Conservation (phyloP, 208 protist species). For the Trypanosoma cruzi region DNA sequence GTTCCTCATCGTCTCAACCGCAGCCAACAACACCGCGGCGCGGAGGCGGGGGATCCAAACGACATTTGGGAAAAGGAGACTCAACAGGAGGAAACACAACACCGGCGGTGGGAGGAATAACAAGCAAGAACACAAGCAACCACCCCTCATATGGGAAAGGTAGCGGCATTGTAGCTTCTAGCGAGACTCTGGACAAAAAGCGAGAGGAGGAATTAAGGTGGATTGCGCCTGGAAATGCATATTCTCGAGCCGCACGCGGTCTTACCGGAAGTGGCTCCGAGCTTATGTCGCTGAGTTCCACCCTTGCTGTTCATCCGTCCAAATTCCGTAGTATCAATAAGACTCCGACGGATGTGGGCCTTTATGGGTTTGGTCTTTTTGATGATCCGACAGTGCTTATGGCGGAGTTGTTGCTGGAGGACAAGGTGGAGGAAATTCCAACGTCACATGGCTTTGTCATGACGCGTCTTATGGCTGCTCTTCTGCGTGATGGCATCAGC, state of each 20-base stretch:
- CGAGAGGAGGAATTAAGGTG: background rate
- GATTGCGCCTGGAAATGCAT: slow-evolving; percentile 29
- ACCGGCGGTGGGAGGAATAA: background rate
- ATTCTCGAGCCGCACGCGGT: slow-evolving; percentile 7
- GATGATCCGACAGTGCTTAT: slow-evolving; percentile 27
- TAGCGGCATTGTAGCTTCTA: background rate
- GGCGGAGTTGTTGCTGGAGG: slow-evolving; percentile 25
- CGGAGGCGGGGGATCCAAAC: background rate
- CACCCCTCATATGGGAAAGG: background rate
- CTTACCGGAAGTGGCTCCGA: background rate
- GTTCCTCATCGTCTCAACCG: background rate
- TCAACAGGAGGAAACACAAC: background rate
- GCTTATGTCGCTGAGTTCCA: background rate
- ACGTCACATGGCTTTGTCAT: slow-evolving; percentile 47
- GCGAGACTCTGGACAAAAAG: slow-evolving; percentile 2
- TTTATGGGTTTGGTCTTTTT: slow-evolving; percentile 12
- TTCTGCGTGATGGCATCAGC: slow-evolving; percentile 35
- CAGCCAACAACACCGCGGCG: background rate
- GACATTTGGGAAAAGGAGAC: slow-evolving; percentile 1
- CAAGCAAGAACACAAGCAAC: background rate
- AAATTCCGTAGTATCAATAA: background rate
- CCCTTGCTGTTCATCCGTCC: background rate
- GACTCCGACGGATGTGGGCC: background rate
- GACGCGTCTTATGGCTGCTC: slow-evolving; percentile 62
- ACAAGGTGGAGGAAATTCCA: slow-evolving; percentile 30